These are phyloP conservation scores for Globisporangium polare DNA, from an alignment of 352 stramenopile genomes.

Conservation along the genomic window DNA sequence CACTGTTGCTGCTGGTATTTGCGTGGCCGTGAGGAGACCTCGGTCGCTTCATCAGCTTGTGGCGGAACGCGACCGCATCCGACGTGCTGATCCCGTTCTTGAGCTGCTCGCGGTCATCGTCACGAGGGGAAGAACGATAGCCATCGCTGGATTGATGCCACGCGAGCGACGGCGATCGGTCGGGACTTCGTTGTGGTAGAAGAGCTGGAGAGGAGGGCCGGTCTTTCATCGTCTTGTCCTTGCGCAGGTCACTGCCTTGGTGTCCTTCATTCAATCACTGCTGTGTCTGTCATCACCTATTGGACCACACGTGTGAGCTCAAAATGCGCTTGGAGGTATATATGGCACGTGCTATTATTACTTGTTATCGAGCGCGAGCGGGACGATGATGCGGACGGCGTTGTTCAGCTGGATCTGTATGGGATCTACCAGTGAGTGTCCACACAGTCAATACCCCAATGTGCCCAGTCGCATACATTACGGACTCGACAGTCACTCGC, in stretches of 20 bases:
- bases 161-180: not conserved
- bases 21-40: slow-evolving; percentile 9
- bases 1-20: not conserved
- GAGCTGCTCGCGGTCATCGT: not conserved
- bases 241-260: not conserved
- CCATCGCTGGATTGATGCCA: not conserved
- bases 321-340: not conserved
- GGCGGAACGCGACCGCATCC: slow-evolving; percentile 2
- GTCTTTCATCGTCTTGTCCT: not conserved
- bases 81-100: not conserved
- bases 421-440: not conserved
- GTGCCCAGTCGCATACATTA: not conserved
- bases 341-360: slow-evolving; percentile 8
- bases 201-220: not conserved
- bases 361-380: not conserved
- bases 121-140: not conserved
- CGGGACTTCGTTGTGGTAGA: not conserved
- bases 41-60: slow-evolving; percentile 35
- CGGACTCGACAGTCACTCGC: not conserved
- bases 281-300: not conserved
- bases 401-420: not conserved
- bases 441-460: not conserved
- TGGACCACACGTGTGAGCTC: not conserved
- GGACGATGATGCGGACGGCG: not conserved
- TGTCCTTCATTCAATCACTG: not conserved